Conservation (phyloP, 257 asterid genomes). For the Solanum pinnatisectum region DNA sequence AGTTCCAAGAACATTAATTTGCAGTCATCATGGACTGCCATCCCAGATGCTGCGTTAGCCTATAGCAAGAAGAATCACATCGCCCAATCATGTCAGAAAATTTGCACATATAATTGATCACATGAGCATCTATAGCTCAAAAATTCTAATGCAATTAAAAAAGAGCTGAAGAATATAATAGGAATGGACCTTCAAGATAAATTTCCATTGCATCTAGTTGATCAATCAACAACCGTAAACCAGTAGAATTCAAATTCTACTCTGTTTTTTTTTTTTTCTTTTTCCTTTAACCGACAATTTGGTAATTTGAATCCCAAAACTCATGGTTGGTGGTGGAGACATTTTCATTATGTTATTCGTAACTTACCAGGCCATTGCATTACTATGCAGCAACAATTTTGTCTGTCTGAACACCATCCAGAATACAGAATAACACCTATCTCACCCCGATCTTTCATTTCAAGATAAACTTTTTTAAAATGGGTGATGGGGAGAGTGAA, state of each 20-base stretch:
- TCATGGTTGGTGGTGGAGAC: neutral
- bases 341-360: neutral
- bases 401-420: neutral
- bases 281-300: neutral
- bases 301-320: neutral
- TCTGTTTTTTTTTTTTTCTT: neutral
- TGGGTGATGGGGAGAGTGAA: neutral
- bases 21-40: neutral
- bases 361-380: neutral
- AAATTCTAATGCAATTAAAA: neutral
- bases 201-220: neutral
- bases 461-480: neutral
- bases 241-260: neutral
- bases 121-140: neutral
- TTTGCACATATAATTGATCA: neutral
- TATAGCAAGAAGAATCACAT: neutral
- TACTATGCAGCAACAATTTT: neutral
- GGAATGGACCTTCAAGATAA: neutral
- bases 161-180: neutral
- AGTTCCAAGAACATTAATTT: neutral
- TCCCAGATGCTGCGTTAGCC: neutral
- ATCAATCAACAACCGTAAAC: neutral
- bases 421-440: neutral
- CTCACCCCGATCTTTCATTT: neutral
- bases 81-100: neutral